phyloP scores from a whole-genome alignment of 1,284 basidiomycete species.

The Takashimella koratensis region DNA sequence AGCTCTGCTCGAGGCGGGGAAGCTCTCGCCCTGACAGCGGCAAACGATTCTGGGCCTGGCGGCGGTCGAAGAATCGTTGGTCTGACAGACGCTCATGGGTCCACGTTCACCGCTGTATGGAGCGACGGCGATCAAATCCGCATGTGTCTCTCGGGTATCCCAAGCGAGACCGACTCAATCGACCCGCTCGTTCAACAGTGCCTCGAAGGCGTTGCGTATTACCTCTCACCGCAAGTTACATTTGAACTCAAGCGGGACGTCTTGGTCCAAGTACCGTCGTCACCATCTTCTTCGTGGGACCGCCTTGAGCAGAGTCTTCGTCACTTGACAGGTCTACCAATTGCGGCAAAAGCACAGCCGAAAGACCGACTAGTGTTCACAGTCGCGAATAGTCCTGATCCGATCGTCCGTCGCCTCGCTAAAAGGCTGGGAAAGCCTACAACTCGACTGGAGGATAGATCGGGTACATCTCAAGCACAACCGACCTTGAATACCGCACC shows the following conservation, averaged over 20 bases:
- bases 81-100: slow-evolving; percentile 50
- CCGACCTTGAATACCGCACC: slow-evolving; percentile 9
- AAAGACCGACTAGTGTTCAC: slow-evolving; percentile 1
- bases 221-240: slow-evolving; percentile 51
- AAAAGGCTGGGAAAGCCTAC: slow-evolving; percentile 44
- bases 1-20: slow-evolving; percentile 3
- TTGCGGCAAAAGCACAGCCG: background rate
- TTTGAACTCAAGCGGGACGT: slow-evolving; percentile 60
- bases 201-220: slow-evolving; percentile 60
- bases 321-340: background rate
- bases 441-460: background rate
- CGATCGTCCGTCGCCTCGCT: slow-evolving; percentile 53
- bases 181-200: slow-evolving; percentile 59
- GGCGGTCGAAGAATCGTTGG: slow-evolving; percentile 11
- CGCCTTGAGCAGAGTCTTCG: background rate
- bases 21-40: background rate
- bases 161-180: background rate
- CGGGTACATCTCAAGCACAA: background rate
- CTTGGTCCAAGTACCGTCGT: slow-evolving; percentile 48
- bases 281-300: background rate
- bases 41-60: background rate
- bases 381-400: slow-evolving; percentile 26
- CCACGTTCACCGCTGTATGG: slow-evolving; percentile 54
- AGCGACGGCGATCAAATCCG: slow-evolving; percentile 54
- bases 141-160: slow-evolving; percentile 47